Percentiles rank a stretch among this genome's conserved stretches.
These are phyloP conservation scores for Xerophyta viscosa DNA, from an alignment of 106 monocot species.

Conservation along the genomic window DNA sequence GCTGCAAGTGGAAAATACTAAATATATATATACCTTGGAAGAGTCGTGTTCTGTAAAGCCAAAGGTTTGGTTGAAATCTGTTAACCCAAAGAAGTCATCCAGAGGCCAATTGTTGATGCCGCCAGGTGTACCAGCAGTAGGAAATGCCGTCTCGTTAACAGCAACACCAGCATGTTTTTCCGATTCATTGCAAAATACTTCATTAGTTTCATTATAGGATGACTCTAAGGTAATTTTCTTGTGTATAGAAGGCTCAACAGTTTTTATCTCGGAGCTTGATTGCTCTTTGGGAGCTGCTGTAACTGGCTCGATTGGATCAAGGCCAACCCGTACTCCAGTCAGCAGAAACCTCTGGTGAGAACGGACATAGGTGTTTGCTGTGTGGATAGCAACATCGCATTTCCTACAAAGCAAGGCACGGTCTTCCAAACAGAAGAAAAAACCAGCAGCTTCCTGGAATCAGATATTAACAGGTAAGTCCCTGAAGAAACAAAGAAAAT, in stretches of 20 bases:
- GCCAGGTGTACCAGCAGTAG: slow-evolving; percentile 22
- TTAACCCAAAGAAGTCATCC: slow-evolving; percentile 61
- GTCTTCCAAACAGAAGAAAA: slow-evolving; percentile 88
- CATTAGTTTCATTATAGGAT: slow-evolving; percentile 19
- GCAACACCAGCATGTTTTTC: neutral
- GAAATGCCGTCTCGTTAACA: slow-evolving; percentile 18
- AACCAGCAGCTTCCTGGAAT: slow-evolving; percentile 70
- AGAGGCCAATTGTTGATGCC: slow-evolving; percentile 50
- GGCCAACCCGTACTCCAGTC: slow-evolving; percentile 74
- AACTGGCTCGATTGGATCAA: slow-evolving; percentile 35
- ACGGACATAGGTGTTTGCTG: slow-evolving; percentile 57
- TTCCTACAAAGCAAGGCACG: slow-evolving; percentile 77
- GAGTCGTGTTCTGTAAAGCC: slow-evolving; percentile 51
- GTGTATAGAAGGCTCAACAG: slow-evolving; percentile 8
- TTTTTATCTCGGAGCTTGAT: slow-evolving; percentile 1
- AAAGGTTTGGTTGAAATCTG: slow-evolving; percentile 42
- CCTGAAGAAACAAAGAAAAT: neutral
- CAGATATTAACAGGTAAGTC: neutral
- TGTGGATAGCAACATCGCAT: slow-evolving; percentile 73
- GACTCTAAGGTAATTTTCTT: slow-evolving; percentile 5
- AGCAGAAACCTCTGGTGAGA: slow-evolving; percentile 76
- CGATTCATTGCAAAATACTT: slow-evolving; percentile 12
- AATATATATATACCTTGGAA: slow-evolving; percentile 52
- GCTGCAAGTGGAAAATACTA: neutral
- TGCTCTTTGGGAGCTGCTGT: slow-evolving; percentile 21